Evolutionary conservation across 192 early-diverging fungal genomes (phyloP).

Genomic region (Backusella australiensis): DNA sequence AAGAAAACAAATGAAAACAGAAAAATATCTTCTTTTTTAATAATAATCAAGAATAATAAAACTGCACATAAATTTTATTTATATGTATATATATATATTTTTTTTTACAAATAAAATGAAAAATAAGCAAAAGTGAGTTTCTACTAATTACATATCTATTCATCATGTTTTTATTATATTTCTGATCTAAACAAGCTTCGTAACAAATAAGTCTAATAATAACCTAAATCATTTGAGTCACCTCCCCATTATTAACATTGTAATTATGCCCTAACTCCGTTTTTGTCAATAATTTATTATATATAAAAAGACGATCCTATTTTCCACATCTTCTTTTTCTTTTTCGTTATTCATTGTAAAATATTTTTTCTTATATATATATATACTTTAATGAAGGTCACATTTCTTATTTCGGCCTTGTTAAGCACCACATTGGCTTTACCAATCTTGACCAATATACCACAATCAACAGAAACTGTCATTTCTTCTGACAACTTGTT

Average conservation of each 20-base stretch:
- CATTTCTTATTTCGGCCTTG: neutral
- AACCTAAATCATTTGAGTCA: neutral
- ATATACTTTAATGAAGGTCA: neutral
- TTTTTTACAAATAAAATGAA: neutral
- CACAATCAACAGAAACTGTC: neutral
- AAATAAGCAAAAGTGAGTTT: neutral
- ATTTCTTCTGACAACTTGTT: neutral
- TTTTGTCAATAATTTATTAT: neutral
- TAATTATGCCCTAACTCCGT: neutral
- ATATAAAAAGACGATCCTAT: neutral
- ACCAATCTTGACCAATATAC: neutral
- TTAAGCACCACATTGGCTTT: neutral
- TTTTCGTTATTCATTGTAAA: neutral
- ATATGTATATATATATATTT: neutral
- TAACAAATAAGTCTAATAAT: conserved; percentile 1
- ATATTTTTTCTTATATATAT: neutral
- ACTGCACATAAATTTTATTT: neutral
- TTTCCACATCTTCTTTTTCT: neutral
- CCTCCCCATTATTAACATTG: neutral
- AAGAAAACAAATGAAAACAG: neutral
- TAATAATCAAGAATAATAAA: neutral
- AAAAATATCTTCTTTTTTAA: neutral
- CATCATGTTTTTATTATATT: neutral
- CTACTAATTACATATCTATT: neutral
- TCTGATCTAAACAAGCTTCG: neutral